Evolutionary conservation across 164 flowering plant genomes (phyloP).

Genomic region (Chimonanthus praecox): DNA sequence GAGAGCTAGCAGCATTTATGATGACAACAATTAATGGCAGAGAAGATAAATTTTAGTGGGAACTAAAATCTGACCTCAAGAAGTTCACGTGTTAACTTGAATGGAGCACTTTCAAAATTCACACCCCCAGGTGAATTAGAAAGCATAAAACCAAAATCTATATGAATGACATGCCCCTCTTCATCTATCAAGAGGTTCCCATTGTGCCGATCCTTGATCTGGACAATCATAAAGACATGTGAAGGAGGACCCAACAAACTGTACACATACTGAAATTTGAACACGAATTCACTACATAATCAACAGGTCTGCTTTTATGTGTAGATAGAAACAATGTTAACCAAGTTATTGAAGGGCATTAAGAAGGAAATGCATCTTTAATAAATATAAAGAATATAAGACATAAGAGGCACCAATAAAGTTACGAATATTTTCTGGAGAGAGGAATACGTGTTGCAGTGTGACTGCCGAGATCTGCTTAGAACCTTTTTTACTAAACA

Average conservation of each 20-base stretch:
- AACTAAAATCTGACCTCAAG: conserved; percentile 69
- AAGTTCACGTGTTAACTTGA: conserved; percentile 98
- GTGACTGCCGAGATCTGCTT: too few relatives aligned
- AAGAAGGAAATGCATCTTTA: too few relatives aligned
- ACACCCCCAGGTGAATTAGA: conserved; percentile 99
- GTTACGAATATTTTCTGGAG: too few relatives aligned
- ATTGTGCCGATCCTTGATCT: conserved; percentile 99
- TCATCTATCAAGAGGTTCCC: conserved; percentile 97
- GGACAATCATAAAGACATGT: neutral
- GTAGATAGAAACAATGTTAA: too few relatives aligned
- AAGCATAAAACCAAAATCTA: conserved; percentile 99
- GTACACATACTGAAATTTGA: neutral
- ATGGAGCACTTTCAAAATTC: conserved; percentile 99
- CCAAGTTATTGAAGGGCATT: too few relatives aligned
- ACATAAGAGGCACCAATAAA: too few relatives aligned
- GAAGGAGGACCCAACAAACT: neutral
- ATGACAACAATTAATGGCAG: neutral
- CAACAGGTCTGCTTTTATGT: too few relatives aligned
- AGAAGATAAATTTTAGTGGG: neutral
- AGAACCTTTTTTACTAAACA: too few relatives aligned
- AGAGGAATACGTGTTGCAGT: too few relatives aligned
- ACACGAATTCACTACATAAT: too few relatives aligned
- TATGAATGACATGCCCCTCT: conserved; percentile 98
- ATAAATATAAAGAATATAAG: too few relatives aligned
- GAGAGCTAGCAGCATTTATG: neutral